phyloP scores from a whole-genome alignment of 2,329 filamentous ascomycete genomes.

The Pleomassaria siparia region DNA sequence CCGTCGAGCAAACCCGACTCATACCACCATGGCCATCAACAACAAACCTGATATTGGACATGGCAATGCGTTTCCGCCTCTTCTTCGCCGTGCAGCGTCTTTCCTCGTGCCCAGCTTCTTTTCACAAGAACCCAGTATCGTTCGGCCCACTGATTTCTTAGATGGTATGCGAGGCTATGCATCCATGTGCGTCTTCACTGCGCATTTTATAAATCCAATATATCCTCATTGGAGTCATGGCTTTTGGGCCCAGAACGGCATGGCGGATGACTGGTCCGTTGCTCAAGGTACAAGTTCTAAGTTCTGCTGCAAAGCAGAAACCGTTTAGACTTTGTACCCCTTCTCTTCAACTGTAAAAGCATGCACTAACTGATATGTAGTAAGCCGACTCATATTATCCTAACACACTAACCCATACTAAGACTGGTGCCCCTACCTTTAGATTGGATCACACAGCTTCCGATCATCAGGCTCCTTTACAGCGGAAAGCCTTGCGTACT shows the following conservation, averaged over 20 bases:
- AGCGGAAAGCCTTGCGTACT: background rate
- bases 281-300: too few species aligned
- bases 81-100: conserved; percentile 7
- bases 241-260: background rate
- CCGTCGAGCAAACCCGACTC: too few species aligned
- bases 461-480: conserved; percentile 1
- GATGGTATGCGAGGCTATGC: conserved; percentile 1
- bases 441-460: background rate
- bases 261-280: background rate
- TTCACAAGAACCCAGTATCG: background rate
- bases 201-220: background rate
- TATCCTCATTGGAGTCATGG: background rate
- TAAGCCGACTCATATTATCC: too few species aligned
- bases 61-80: too few species aligned
- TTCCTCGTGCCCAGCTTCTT: background rate
- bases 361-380: too few species aligned
- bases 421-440: too few species aligned
- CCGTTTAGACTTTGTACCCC: too few species aligned
- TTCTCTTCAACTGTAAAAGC: too few species aligned
- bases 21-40: too few species aligned
- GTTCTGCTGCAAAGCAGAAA: too few species aligned
- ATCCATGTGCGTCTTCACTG: background rate
- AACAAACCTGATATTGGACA: too few species aligned
- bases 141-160: background rate
- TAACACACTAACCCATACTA: too few species aligned